phyloP scores from a whole-genome alignment of 495 filamentous ascomycete species.

The Hyaloscypha hepaticicola region DNA sequence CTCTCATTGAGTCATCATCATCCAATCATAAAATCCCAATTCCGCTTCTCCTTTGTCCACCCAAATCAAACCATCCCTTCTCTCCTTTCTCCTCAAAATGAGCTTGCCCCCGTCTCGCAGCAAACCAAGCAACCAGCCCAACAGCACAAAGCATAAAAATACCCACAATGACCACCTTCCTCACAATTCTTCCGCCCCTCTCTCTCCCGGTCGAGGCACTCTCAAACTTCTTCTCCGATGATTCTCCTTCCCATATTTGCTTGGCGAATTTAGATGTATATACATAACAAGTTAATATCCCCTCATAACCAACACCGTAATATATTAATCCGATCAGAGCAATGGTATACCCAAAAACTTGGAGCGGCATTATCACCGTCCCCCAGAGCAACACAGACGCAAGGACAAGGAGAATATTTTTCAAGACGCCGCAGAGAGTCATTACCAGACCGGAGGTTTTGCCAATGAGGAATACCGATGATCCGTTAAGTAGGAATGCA shows the following conservation, averaged over 20 bases:
- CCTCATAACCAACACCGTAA: slow-evolving; percentile 63
- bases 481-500: slow-evolving; percentile 76
- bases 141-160: not conserved
- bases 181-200: not conserved
- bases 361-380: slow-evolving; percentile 56
- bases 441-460: slow-evolving; percentile 76
- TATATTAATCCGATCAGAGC: slow-evolving; percentile 63
- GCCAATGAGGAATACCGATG: slow-evolving; percentile 76
- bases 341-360: slow-evolving; percentile 64
- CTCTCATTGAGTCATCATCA: too few relatives aligned
- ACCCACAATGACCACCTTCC: not conserved
- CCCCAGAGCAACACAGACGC: slow-evolving; percentile 65
- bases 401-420: slow-evolving; percentile 71
- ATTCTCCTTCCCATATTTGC: not conserved
- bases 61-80: not conserved
- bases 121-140: not conserved
- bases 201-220: not conserved
- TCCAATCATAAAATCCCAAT: too few relatives aligned
- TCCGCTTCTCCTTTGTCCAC: not conserved
- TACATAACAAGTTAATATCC: not conserved
- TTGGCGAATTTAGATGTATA: not conserved
- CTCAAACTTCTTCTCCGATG: not conserved
- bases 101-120: not conserved
- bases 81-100: not conserved
- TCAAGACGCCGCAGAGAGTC: slow-evolving; percentile 73